phyloP scores from a whole-genome alignment of 768 basidiomycete genomes.

The Pholiota conissans region DNA sequence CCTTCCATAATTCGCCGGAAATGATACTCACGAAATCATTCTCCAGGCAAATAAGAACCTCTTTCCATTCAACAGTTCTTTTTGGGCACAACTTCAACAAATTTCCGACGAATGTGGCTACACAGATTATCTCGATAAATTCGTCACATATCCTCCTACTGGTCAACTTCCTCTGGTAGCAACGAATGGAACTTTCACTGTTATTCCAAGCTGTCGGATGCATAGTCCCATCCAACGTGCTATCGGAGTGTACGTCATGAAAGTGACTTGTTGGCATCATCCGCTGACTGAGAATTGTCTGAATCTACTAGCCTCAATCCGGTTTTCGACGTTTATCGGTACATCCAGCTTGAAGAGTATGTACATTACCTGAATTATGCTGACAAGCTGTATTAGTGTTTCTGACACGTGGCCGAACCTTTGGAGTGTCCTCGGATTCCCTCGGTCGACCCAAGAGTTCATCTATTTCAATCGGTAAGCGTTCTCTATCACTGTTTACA shows the following conservation, averaged over 20 bases:
- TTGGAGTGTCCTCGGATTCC: slow-evolving; percentile 69
- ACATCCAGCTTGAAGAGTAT: slow-evolving; percentile 6
- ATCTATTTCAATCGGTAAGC: slow-evolving; percentile 53
- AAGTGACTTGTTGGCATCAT: slow-evolving; percentile 1
- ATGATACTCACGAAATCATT: neutral
- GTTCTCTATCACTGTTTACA: neutral
- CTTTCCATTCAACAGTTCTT: slow-evolving; percentile 59
- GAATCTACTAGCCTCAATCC: slow-evolving; percentile 49
- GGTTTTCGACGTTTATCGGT: slow-evolving; percentile 56
- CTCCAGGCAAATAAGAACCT: slow-evolving; percentile 58
- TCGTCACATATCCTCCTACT: slow-evolving; percentile 64
- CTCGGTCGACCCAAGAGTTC: slow-evolving; percentile 57
- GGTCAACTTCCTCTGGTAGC: slow-evolving; percentile 59
- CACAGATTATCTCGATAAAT: slow-evolving; percentile 56
- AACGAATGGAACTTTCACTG: slow-evolving; percentile 40
- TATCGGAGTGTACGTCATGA: slow-evolving; percentile 40
- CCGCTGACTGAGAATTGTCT: neutral
- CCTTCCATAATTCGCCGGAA: neutral
- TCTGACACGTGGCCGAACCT: slow-evolving; percentile 53
- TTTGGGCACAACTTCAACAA: slow-evolving; percentile 52
- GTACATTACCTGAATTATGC: neutral
- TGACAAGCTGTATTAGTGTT: slow-evolving; percentile 29
- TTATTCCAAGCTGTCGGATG: slow-evolving; percentile 41
- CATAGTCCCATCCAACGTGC: slow-evolving; percentile 50
- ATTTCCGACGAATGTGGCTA: slow-evolving; percentile 58